Percentiles rank a stretch among this genome's conserved stretches.
These are phyloP conservation scores for Coemansia sp. DNA, from an alignment of 192 early-diverging fungal species.

Conservation along the genomic window DNA sequence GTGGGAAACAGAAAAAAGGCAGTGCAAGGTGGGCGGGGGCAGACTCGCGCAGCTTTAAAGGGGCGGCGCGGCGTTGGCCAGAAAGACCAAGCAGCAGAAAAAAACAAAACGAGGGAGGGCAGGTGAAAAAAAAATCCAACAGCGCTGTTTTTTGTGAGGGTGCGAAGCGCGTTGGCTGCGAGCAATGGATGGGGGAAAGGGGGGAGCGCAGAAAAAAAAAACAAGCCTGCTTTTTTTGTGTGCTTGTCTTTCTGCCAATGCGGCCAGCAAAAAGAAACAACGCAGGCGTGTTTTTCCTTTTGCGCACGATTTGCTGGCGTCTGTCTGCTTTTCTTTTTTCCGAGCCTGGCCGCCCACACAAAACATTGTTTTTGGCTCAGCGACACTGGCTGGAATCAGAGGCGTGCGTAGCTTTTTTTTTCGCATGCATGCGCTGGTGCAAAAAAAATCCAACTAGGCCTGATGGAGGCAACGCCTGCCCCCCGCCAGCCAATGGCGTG, in stretches of 20 bases:
- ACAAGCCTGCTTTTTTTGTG: not conserved
- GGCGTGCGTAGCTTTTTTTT: not conserved
- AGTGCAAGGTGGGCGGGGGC: slow-evolving; percentile 18
- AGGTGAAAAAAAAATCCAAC: slow-evolving; percentile 4
- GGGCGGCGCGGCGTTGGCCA: slow-evolving; percentile 7
- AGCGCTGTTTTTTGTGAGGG: slow-evolving; percentile 3
- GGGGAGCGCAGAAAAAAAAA: not conserved
- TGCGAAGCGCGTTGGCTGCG: slow-evolving; percentile 1
- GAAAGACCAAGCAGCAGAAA: not conserved
- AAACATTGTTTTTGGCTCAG: slow-evolving; percentile 17
- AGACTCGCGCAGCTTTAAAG: slow-evolving; percentile 29
- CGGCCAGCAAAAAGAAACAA: no score
- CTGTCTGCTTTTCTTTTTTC: not conserved
- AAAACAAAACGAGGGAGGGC: no score
- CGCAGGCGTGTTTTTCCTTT: not conserved
- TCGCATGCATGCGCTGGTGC: slow-evolving; percentile 1
- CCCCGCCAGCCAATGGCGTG: slow-evolving; percentile 12
- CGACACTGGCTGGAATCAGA: slow-evolving; percentile 7
- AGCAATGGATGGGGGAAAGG: not conserved
- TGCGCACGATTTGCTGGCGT: not conserved
- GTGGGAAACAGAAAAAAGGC: slow-evolving; percentile 6
- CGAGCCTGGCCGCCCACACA: not conserved
- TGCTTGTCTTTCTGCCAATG: not conserved
- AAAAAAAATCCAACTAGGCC: slow-evolving; percentile 9
- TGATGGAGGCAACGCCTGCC: not conserved